Evolutionary conservation across 78 protist genomes (phyloP), one percentile per base, ranked within the genome.

Genomic region (Chrysochromulina tobinii): DNA sequence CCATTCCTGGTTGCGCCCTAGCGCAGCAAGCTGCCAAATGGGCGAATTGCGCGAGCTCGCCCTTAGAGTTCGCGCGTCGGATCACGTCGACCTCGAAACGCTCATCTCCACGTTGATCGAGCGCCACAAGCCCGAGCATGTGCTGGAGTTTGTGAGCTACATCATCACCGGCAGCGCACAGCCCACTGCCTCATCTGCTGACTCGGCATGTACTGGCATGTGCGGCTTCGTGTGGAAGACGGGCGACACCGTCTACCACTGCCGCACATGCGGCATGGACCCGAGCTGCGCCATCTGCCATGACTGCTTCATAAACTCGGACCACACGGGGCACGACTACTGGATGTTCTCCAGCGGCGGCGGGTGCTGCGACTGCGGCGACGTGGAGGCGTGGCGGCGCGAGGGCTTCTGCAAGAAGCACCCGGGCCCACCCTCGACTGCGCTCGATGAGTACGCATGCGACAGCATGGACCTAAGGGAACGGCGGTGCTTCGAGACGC

Each of bases 261-360:
- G 98, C 90, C 96, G 87, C 53, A 96, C 98, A 7, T 96, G 98
- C 88, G 95, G 96, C 77, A 48, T 91, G 27, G 98, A 96, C 72
- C 96, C 96, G 59, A 95, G 96, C n/a, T 92, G 94, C 87, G 98
- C 97, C 6, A 58, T 96, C 85, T 96, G 98, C 86, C 79, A 75
- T 50, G 90, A 87, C 20, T 96, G 98, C 90, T 96, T 96, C 81
- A 57, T 67, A 25, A 81, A 81, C n/a, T 97, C 94, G 72, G 92
- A 95, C 79, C 98, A 96, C 92, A 87, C 67, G 79, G 98, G 98
- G 57, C 98, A 96, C 90, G 96, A 96, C 75, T 96, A 88, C 81
- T 85, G 85, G 91, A 87, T 92, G 72, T 54, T 88, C 59, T 68
- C 90, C 59, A 90, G 93, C 17, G 95, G 94, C 54, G 95, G 96